Evolutionary conservation across 2,329 filamentous ascomycete genomes (phyloP).

Genomic region (Pseudocercospora vitis): DNA sequence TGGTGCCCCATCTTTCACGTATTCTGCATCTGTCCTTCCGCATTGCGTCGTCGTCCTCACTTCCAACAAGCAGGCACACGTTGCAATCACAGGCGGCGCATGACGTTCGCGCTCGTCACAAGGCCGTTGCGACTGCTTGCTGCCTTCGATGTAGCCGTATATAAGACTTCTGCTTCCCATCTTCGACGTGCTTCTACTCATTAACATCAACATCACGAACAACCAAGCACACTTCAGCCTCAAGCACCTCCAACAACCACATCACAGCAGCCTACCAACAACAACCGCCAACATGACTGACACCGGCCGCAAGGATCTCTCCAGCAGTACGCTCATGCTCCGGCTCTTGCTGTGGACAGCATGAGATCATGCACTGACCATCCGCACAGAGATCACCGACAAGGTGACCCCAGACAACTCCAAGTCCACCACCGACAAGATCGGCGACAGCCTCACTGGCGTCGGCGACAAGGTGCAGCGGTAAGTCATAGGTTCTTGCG

Average conservation of each 20-base stretch:
- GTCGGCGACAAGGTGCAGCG: constrained; percentile 53
- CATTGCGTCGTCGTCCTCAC: not conserved
- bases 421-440: constrained; percentile 62
- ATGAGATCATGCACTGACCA: constrained; percentile 30
- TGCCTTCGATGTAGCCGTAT: too few relatives aligned
- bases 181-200: not conserved
- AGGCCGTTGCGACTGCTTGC: not conserved
- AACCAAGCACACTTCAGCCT: constrained; percentile 13
- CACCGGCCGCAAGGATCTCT: constrained; percentile 61
- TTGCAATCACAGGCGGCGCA: constrained; percentile 1
- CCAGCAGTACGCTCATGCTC: constrained; percentile 43
- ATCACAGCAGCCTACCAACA: too few relatives aligned
- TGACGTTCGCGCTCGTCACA: constrained; percentile 3
- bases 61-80: not conserved
- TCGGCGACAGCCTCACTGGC: constrained; percentile 58
- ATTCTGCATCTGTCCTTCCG: too few relatives aligned
- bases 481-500: too few relatives aligned
- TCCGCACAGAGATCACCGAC: constrained; percentile 54
- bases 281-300: constrained; percentile 58
- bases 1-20: too few relatives aligned
- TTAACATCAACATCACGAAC: constrained; percentile 1
- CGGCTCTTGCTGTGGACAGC: constrained; percentile 1
- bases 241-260: constrained; percentile 19
- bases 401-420: constrained; percentile 58
- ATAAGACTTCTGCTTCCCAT: too few relatives aligned